Percentiles rank a stretch among this genome's conserved stretches.
Evolutionary conservation across 2,329 filamentous ascomycete genomes (phyloP).

Genomic region (Nakataea oryzae): DNA sequence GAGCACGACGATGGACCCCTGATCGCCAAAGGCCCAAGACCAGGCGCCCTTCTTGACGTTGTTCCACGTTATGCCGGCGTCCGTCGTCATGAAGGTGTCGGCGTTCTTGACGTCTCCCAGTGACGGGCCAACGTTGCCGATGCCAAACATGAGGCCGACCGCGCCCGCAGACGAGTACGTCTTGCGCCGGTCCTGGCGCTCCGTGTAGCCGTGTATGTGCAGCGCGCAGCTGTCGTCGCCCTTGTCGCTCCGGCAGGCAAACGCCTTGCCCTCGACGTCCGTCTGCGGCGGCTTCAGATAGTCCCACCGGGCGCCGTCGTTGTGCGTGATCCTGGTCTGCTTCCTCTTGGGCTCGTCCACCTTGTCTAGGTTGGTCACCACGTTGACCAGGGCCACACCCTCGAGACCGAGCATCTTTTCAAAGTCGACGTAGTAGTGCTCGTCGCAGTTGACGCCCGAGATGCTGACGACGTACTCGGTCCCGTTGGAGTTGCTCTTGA

Average conservation of each 20-base stretch:
- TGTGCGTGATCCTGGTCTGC: constrained; percentile 89
- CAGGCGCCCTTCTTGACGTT: constrained; percentile 79
- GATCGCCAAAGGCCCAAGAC: constrained; percentile 92
- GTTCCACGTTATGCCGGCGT: constrained; percentile 85
- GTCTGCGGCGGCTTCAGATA: constrained; percentile 62
- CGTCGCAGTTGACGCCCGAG: constrained; percentile 70
- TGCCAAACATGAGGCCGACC: constrained; percentile 80
- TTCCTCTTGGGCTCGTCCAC: constrained; percentile 64
- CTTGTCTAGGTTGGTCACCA: constrained; percentile 64
- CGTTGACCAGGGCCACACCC: constrained; percentile 79
- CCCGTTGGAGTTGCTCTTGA: constrained; percentile 98
- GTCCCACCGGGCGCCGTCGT: constrained; percentile 84
- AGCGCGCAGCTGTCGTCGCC: constrained; percentile 65
- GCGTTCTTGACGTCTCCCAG: constrained; percentile 61
- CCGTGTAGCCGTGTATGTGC: constrained; percentile 92
- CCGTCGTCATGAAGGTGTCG: constrained; percentile 82
- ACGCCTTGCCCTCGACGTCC: constrained; percentile 61
- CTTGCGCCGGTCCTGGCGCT: constrained; percentile 69
- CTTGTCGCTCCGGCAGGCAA: constrained; percentile 47
- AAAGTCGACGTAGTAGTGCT: constrained; percentile 76
- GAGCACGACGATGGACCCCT: constrained; percentile 85
- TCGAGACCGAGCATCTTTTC: constrained; percentile 92
- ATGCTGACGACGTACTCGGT: constrained; percentile 87
- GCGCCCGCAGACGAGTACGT: constrained; percentile 84
- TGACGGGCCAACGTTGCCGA: constrained; percentile 75